Evolutionary conservation across 305 asterid species (phyloP).

Genomic region (Striga hermonthica): DNA sequence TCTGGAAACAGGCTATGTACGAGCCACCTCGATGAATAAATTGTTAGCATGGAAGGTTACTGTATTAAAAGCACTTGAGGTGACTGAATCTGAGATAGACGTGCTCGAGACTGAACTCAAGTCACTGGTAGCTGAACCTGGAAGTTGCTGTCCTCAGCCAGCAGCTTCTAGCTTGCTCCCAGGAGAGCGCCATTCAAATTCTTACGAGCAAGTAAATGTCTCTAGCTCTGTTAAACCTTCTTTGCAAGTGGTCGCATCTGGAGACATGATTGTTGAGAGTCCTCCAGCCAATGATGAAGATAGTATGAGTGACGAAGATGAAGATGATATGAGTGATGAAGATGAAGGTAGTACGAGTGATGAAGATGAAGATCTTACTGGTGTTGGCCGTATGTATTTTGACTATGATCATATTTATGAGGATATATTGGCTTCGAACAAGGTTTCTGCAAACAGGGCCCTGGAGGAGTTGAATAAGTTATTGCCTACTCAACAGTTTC

Average conservation of each 20-base stretch:
- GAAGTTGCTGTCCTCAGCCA: conserved; percentile 36
- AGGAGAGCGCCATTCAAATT: conserved; percentile 32
- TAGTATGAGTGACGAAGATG: conserved; percentile 34
- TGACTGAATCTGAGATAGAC: conserved; percentile 84
- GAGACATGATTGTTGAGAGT: conserved; percentile 36
- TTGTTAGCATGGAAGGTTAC: conserved; percentile 69
- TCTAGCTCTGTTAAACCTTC: conserved; percentile 41
- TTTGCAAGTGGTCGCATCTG: conserved; percentile 42
- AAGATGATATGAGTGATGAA: conserved; percentile 31
- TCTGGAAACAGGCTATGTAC: conserved; percentile 53
- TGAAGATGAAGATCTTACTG: conserved; percentile 28
- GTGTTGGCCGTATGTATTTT: conserved; percentile 30
- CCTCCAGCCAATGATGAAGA: conserved; percentile 34
- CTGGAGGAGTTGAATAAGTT: conserved; percentile 58
- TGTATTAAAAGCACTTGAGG: conserved; percentile 69
- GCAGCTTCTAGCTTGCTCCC: conserved; percentile 42
- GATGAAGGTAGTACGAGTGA: conserved; percentile 30
- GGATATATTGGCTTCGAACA: conserved; percentile 61
- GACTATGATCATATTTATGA: conserved; percentile 39
- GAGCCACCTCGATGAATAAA: conserved; percentile 63
- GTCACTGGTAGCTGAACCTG: conserved; percentile 45
- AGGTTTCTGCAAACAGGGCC: conserved; percentile 42
- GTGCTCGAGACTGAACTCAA: conserved; percentile 76
- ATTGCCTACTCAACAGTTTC: conserved; percentile 44
- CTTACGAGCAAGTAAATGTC: conserved; percentile 41